A percentile compares a stretch with the other conserved stretches of the same genome.
These are phyloP conservation scores for Mycosphaerelloides madeirae DNA, from an alignment of 2,329 filamentous ascomycete species.

Conservation along the genomic window DNA sequence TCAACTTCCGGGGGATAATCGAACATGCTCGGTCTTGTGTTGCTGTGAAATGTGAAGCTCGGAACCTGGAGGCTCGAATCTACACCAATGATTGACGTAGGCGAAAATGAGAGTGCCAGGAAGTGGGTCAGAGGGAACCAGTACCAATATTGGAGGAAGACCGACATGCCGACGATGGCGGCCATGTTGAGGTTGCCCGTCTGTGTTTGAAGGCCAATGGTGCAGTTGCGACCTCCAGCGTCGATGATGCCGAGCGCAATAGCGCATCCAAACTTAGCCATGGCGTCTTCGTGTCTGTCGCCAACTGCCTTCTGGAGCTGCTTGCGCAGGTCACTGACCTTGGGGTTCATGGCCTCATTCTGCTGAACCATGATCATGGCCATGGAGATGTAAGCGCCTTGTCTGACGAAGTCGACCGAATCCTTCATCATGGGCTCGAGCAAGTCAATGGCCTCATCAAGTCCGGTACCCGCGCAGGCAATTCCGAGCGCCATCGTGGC, in stretches of 20 bases:
- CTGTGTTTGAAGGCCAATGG: slow-evolving; percentile 94
- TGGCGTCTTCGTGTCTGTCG: slow-evolving; percentile 95
- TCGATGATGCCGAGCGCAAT: slow-evolving; percentile 95
- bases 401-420: slow-evolving; percentile 94
- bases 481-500: slow-evolving; percentile 98
- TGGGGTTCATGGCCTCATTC: slow-evolving; percentile 97
- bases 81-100: slow-evolving; percentile 89
- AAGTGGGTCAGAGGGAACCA: slow-evolving; percentile 99
- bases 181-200: slow-evolving; percentile 99
- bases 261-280: slow-evolving; percentile 97
- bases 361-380: slow-evolving; percentile 99
- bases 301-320: slow-evolving; percentile 89
- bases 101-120: slow-evolving; percentile 91
- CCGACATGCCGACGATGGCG: slow-evolving; percentile 93
- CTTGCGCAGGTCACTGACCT: slow-evolving; percentile 86
- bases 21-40: slow-evolving; percentile 89
- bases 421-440: slow-evolving; percentile 99
- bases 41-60: slow-evolving; percentile 91
- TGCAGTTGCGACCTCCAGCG: slow-evolving; percentile 95
- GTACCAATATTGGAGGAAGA: slow-evolving; percentile 99
- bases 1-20: slow-evolving; percentile 97
- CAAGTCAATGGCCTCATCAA: slow-evolving; percentile 93
- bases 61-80: slow-evolving; percentile 92
- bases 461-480: slow-evolving; percentile 90
- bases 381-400: slow-evolving; percentile 88